Base-by-base conservation (phyloP, 108 stramenopile genomes). In the Cyclotella choctawhatcheeana region DNA sequence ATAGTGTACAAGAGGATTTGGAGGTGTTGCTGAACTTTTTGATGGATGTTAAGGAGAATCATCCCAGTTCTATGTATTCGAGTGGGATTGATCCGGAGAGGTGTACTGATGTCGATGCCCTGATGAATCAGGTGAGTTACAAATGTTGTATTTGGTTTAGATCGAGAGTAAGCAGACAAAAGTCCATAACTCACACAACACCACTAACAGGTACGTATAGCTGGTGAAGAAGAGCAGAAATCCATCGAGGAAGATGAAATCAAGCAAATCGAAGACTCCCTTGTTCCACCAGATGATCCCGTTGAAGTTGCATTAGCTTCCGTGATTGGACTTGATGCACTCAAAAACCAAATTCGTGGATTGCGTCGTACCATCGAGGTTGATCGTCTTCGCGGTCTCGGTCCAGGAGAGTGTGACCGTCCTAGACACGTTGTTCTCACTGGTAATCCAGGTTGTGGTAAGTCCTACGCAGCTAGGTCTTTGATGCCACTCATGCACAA, bases 381-480 rank as follows among this genome's bases (percentile, higher is more conserved):
- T 53, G 69, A 84, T 45, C 61, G 77, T 24, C 77, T 61, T 40
- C 80, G 77, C 30, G 81, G 76, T 1, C 50, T 75, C 37, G 71
- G 73, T 22, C 80, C 73, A n/a, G 64, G 79, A 47, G 74, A 66
- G 12, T 25, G 70, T 22, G 76, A 80, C 51, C 70, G 77, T 5
- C 88, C 91, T 16, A 73, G 82, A 51, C 93, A 93, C 69, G 69
- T 91, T 35, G 81, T 86, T 25, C 85, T 98, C 31, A 81, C 91
- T 18, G 98, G 98, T 24, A 93, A 90, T 67, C 94, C 97, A 0
- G 97, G 97, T 16, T 90, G 90, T 29, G 96, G 97, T 27, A 97
- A 97, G 74, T 86, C 90, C 5, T 88, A 79, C 34, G 92, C 95
- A 14, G 93, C 97, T 6, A 71, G 84, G 3, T 56, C 95, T 2